Evolutionary conservation across 1,139 yeast species (phyloP).

Genomic region (Geotrichum histeridarum): DNA sequence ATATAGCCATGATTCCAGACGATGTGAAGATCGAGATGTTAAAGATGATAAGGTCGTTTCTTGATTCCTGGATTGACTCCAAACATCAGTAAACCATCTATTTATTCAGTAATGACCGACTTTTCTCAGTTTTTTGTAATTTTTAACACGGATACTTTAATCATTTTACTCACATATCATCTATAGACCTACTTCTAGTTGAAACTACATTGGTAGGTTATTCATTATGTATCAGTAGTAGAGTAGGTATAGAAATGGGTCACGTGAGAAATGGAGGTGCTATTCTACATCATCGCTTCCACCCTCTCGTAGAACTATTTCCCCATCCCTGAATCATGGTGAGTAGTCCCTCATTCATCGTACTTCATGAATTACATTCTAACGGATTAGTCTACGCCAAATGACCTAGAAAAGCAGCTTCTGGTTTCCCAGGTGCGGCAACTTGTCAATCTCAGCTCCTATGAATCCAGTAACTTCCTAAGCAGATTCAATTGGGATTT

Average conservation of each 20-base stretch:
- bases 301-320: background rate
- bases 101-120: too few species aligned
- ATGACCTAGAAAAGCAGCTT: slow-evolving; percentile 6
- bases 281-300: background rate
- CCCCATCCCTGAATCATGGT: slow-evolving; percentile 6
- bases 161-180: too few species aligned
- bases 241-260: too few species aligned
- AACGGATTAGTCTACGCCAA: slow-evolving; percentile 6
- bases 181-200: too few species aligned
- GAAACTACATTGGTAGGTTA: too few species aligned
- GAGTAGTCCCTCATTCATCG: background rate
- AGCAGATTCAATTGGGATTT: slow-evolving; percentile 20
- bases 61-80: slow-evolving; percentile 44
- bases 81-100: background rate
- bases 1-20: slow-evolving; percentile 55
- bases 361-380: background rate
- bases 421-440: slow-evolving; percentile 7
- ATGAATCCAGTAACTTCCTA: slow-evolving; percentile 11
- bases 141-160: too few species aligned
- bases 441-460: background rate
- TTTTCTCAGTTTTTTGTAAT: too few species aligned
- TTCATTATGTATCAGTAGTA: too few species aligned
- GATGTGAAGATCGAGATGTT: slow-evolving; percentile 57
- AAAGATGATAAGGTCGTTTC: slow-evolving; percentile 53
- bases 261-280: background rate